Conservation (phyloP, 495 filamentous ascomycete species). For the Apiosordaria backusii region DNA sequence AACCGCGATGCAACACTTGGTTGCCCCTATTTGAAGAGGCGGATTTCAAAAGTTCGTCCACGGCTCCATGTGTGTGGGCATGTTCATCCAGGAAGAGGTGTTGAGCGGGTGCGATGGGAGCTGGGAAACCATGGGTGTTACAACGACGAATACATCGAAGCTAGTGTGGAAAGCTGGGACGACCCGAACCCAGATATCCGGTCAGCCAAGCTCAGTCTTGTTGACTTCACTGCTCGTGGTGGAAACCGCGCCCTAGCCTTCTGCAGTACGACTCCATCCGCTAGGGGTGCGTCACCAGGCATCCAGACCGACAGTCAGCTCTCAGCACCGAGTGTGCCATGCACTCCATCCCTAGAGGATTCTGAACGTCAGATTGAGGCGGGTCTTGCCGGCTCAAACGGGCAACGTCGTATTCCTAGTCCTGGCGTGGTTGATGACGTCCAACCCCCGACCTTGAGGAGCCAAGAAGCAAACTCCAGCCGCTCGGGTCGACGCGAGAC, state of each 20-base stretch:
- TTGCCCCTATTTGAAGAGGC: conserved; percentile 65
- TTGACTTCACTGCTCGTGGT: conserved; percentile 39
- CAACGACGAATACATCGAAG: conserved; percentile 27
- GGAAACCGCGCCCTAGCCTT: conserved; percentile 34
- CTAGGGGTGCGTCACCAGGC: conserved; percentile 11
- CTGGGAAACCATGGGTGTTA: conserved; percentile 18
- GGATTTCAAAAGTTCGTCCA: conserved; percentile 74
- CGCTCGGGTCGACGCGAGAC: conserved; percentile 57
- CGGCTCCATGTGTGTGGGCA: conserved; percentile 85
- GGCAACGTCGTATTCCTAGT: neutral
- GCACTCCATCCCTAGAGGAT: neutral
- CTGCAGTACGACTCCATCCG: neutral
- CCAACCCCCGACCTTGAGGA: neutral
- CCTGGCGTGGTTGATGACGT: neutral
- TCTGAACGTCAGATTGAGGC: neutral
- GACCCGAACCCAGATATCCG: conserved; percentile 35
- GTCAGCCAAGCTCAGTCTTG: conserved; percentile 42
- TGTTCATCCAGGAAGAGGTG: conserved; percentile 66
- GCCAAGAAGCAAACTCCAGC: neutral
- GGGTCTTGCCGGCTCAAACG: neutral
- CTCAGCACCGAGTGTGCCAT: neutral
- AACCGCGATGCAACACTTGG: conserved; percentile 67
- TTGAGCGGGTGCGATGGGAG: conserved; percentile 58
- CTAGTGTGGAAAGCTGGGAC: conserved; percentile 33
- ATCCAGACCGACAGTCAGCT: neutral